Conservation (phyloP, 345 rosid genomes). For the Pugionium dolabratum region DNA sequence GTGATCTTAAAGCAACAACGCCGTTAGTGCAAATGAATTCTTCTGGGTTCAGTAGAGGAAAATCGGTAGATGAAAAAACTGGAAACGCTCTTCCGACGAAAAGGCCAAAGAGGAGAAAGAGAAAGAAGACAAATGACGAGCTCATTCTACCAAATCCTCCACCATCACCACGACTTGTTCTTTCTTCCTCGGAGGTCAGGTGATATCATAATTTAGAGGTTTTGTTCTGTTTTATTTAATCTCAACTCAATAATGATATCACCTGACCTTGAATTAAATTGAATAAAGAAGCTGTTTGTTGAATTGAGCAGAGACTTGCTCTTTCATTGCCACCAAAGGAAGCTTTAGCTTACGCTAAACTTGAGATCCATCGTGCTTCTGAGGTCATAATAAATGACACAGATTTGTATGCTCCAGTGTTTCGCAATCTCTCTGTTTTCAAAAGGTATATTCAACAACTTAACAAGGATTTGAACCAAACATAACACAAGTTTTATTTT, state of each 20-base stretch:
- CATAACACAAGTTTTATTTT: no score
- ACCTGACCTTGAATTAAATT: no score
- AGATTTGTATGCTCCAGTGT: constrained; percentile 57
- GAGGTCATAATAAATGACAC: constrained; percentile 45
- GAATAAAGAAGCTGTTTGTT: not conserved
- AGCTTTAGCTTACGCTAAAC: constrained; percentile 69
- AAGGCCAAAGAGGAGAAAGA: constrained; percentile 40
- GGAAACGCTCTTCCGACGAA: constrained; percentile 2
- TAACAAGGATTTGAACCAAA: no score
- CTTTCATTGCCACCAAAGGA: constrained; percentile 60
- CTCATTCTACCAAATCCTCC: constrained; percentile 31
- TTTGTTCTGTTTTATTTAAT: not conserved
- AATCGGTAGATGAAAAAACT: constrained; percentile 23
- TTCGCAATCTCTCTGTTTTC: constrained; percentile 68
- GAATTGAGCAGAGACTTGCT: constrained; percentile 49
- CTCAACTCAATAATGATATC: constrained; percentile 7
- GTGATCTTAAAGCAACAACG: constrained; percentile 33
- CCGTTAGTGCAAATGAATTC: constrained; percentile 43
- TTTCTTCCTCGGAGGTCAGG: constrained; percentile 56
- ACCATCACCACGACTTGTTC: constrained; percentile 45
- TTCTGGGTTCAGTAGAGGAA: constrained; percentile 10
- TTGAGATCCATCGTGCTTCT: constrained; percentile 58
- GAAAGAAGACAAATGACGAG: constrained; percentile 37
- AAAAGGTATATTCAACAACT: constrained; percentile 47
- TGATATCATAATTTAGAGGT: not conserved